Conservation (phyloP, 2,329 filamentous ascomycete species). For the Penicillium sp. region DNA sequence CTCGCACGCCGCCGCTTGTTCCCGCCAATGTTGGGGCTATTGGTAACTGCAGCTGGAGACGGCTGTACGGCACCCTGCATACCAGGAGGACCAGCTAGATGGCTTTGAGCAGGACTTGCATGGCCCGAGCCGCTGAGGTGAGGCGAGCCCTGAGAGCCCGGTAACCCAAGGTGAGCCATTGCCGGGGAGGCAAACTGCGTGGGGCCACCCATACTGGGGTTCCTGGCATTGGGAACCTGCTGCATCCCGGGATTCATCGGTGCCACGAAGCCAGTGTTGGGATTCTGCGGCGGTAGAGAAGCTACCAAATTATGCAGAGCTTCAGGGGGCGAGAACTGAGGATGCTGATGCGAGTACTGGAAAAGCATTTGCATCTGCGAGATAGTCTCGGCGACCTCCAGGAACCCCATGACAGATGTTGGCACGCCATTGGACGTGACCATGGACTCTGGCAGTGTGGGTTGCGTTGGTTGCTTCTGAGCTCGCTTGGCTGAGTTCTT, state of each 20-base stretch:
- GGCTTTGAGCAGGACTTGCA: constrained; percentile 42
- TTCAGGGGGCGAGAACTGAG: constrained; percentile 48
- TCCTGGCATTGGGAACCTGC: constrained; percentile 34
- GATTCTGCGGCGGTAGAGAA: constrained; percentile 37
- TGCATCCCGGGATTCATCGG: constrained; percentile 34
- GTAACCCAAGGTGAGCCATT: constrained; percentile 48
- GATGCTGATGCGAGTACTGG: constrained; percentile 50
- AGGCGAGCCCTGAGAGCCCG: constrained; percentile 45
- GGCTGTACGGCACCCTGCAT: constrained; percentile 55
- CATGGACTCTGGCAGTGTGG: constrained; percentile 41
- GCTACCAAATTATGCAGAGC: constrained; percentile 51
- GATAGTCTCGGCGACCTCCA: constrained; percentile 62
- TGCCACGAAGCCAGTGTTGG: constrained; percentile 24
- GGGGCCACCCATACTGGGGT: constrained; percentile 42
- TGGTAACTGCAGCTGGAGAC: constrained; percentile 53
- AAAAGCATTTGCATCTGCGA: constrained; percentile 59
- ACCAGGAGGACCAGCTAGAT: constrained; percentile 41
- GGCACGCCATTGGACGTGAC: constrained; percentile 51
- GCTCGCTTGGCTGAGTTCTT: constrained; percentile 50
- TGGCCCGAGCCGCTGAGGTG: constrained; percentile 48
- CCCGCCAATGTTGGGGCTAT: constrained; percentile 53
- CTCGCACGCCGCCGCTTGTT: constrained; percentile 55
- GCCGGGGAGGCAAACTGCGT: constrained; percentile 55
- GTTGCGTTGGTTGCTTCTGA: constrained; percentile 40
- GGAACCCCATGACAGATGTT: constrained; percentile 51